phyloP scores from a whole-genome alignment of 2,329 filamentous ascomycete species.

The Endocalyx cinctus region DNA sequence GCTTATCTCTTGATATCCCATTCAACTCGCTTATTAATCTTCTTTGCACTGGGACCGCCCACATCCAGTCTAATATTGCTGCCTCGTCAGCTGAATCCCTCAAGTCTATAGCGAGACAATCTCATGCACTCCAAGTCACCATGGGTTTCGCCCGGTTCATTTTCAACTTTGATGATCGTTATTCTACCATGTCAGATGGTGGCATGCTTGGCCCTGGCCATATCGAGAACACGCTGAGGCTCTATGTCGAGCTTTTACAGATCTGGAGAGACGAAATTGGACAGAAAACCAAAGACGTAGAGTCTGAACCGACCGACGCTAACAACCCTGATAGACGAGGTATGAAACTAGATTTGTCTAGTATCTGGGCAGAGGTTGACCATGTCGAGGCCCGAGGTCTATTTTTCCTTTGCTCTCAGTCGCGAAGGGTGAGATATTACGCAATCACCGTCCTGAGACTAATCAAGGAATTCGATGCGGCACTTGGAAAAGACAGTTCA shows the following conservation, averaged over 20 bases:
- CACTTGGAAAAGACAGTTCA: conserved; percentile 64
- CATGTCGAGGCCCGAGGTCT: conserved; percentile 94
- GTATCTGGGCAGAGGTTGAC: conserved; percentile 88
- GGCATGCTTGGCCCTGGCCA: conserved; percentile 92
- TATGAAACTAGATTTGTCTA: conserved; percentile 77
- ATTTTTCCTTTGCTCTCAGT: conserved; percentile 97
- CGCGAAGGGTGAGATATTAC: conserved; percentile 79
- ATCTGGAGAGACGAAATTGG: conserved; percentile 99
- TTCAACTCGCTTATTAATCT: conserved; percentile 93
- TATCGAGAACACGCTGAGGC: conserved; percentile 85
- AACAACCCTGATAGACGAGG: conserved; percentile 63
- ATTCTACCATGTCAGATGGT: conserved; percentile 96
- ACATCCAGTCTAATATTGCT: conserved; percentile 89
- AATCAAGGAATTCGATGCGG: conserved; percentile 89
- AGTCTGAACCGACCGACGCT: conserved; percentile 60
- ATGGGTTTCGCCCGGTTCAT: conserved; percentile 97
- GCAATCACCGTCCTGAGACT: conserved; percentile 88
- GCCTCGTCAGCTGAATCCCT: conserved; percentile 86
- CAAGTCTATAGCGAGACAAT: conserved; percentile 91
- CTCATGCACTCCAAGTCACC: conserved; percentile 89
- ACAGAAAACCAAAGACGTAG: conserved; percentile 72
- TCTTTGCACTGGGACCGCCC: conserved; percentile 91
- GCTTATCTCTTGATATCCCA: conserved; percentile 82
- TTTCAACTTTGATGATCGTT: conserved; percentile 96
- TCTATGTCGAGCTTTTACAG: conserved; percentile 89